Conservation (phyloP, 2,329 filamentous ascomycete genomes). For the Fusarium setosum region DNA sequence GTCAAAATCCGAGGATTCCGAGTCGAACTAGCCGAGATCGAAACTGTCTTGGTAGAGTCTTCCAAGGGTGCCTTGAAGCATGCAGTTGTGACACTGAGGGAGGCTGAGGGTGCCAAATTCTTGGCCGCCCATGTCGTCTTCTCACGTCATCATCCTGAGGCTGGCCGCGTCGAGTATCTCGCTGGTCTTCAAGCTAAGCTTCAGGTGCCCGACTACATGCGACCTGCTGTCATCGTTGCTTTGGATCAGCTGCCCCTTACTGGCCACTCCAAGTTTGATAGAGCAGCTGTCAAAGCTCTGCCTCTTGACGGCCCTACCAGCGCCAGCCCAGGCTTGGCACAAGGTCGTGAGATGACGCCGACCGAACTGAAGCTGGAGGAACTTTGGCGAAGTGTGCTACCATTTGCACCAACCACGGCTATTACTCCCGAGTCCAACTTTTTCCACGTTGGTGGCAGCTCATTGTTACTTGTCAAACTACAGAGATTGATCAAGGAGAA, state of each 20-base stretch:
- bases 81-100: too few species aligned
- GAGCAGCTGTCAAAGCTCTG: neutral
- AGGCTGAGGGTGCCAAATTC: too few species aligned
- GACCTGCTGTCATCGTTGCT: neutral
- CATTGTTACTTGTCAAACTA: neutral
- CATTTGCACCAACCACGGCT: neutral
- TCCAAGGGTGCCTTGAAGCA: too few species aligned
- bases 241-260: neutral
- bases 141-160: too few species aligned
- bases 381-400: neutral
- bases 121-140: too few species aligned
- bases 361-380: neutral
- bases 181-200: too few species aligned
- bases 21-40: too few species aligned
- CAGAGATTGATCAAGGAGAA: neutral
- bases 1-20: too few species aligned
- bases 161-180: too few species aligned
- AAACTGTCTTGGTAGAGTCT: too few species aligned
- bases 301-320: neutral
- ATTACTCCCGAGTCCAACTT: neutral
- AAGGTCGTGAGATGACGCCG: too few species aligned
- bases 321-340: too few species aligned
- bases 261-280: neutral
- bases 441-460: slow-evolving; percentile 7
- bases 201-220: neutral